These are phyloP conservation scores for Scolecobasidium constrictum DNA, from an alignment of 2,329 filamentous ascomycete genomes.

Conservation along the genomic window DNA sequence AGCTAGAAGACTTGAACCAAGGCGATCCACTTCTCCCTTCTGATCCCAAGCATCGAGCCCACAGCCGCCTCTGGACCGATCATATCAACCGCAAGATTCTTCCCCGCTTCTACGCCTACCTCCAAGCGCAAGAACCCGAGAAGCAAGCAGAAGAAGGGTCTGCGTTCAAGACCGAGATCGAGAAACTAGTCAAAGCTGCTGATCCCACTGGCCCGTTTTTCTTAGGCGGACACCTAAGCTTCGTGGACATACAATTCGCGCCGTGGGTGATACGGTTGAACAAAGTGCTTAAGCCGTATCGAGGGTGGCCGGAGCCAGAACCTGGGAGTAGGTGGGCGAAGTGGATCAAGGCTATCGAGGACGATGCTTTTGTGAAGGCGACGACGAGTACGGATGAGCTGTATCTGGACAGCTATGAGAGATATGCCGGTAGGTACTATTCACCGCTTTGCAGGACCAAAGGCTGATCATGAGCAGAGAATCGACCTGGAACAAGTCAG, in stretches of 20 bases:
- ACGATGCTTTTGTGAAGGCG: constrained; percentile 48
- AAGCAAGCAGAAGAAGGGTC: constrained; percentile 49
- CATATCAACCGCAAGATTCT: constrained; percentile 72
- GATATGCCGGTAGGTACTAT: constrained; percentile 42
- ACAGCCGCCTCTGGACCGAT: constrained; percentile 69
- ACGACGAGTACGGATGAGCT: constrained; percentile 58
- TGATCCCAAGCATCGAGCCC: constrained; percentile 57
- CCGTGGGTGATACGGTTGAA: constrained; percentile 62
- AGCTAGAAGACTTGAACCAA: constrained; percentile 63
- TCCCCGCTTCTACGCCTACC: constrained; percentile 62
- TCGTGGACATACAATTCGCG: constrained; percentile 66
- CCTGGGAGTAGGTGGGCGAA: constrained; percentile 53
- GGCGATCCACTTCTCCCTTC: constrained; percentile 53
- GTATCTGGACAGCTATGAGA: constrained; percentile 56
- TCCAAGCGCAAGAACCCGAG: constrained; percentile 51
- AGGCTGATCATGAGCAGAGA: constrained; percentile 30
- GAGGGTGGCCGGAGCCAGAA: constrained; percentile 55
- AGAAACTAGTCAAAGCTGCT: constrained; percentile 47
- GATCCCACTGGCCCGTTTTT: constrained; percentile 59
- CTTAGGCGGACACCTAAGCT: constrained; percentile 42
- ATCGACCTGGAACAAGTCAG: constrained; percentile 47
- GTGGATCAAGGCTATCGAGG: constrained; percentile 62
- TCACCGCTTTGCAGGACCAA: neutral
- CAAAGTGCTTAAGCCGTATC: constrained; percentile 53
- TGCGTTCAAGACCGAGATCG: constrained; percentile 55